Evolutionary conservation across 176 grass and related monocot genomes (phyloP).

Genomic region (Oryza rufipogon): DNA sequence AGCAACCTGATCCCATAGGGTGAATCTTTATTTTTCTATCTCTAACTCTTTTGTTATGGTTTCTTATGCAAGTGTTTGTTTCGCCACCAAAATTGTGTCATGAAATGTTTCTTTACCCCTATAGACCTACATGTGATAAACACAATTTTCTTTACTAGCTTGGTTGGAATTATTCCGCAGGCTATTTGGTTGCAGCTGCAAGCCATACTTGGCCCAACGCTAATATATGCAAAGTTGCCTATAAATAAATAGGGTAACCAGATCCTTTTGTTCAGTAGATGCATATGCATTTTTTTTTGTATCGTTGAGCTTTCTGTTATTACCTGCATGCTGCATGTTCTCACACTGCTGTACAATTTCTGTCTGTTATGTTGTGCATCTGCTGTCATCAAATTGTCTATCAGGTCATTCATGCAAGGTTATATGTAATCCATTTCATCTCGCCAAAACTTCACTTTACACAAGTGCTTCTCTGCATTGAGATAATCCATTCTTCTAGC

Average conservation of each 20-base stretch:
- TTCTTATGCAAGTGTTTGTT: constrained; percentile 33
- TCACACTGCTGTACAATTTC: neutral
- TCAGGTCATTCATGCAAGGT: neutral
- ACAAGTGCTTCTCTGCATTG: neutral
- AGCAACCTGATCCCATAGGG: no score
- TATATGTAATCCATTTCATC: neutral
- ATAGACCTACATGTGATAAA: neutral
- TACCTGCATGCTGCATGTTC: constrained; percentile 17
- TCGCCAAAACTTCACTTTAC: neutral
- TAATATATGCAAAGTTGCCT: constrained; percentile 17
- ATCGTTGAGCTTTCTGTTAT: neutral
- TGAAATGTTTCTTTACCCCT: neutral
- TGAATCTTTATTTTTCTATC: constrained; percentile 19
- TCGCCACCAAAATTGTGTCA: constrained; percentile 21
- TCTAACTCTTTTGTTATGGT: constrained; percentile 6
- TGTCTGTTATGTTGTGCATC: neutral
- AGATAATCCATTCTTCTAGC: neutral
- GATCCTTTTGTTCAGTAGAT: constrained; percentile 6
- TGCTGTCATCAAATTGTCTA: constrained; percentile 1
- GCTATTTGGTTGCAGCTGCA: neutral
- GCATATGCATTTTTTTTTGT: neutral
- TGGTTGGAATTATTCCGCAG: neutral
- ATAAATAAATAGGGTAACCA: constrained; percentile 1
- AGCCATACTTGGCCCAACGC: constrained; percentile 7
- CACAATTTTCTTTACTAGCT: neutral